A percentile compares a stretch with the other conserved stretches of the same genome.
These are phyloP conservation scores for Torulaspora indica DNA, from an alignment of 805 yeast species.

Conservation along the genomic window DNA sequence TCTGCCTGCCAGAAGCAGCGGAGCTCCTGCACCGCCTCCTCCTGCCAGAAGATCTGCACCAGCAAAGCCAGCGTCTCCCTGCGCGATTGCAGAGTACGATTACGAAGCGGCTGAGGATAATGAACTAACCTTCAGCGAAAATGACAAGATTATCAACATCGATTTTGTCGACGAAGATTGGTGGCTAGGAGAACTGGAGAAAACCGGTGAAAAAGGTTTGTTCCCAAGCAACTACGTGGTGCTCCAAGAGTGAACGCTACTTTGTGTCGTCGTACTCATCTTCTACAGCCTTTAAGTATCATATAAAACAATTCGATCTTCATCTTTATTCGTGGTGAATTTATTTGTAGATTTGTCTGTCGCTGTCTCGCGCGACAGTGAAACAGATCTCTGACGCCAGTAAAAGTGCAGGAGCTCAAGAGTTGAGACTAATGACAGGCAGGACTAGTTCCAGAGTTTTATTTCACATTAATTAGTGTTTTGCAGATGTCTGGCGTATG, in stretches of 20 bases:
- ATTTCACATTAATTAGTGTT: neutral
- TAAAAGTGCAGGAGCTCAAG: neutral
- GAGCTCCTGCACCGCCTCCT: conserved; percentile 31
- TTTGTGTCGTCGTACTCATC: too few species aligned
- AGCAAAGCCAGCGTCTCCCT: conserved; percentile 21
- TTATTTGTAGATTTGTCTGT: neutral
- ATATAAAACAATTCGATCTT: neutral
- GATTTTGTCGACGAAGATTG: conserved; percentile 92
- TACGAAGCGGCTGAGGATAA: conserved; percentile 92
- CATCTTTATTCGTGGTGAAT: neutral
- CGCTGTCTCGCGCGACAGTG: neutral
- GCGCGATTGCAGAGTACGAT: conserved; percentile 80
- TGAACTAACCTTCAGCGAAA: conserved; percentile 80
- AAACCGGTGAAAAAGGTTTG: conserved; percentile 68
- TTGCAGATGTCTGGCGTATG: neutral
- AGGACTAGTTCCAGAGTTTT: too few species aligned
- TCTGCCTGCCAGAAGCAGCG: conserved; percentile 24
- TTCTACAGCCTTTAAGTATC: neutral
- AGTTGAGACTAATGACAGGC: neutral
- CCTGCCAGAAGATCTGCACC: conserved; percentile 26
- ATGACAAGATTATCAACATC: conserved; percentile 73
- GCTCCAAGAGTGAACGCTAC: conserved; percentile 21
- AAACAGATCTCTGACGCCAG: neutral
- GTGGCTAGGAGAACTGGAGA: conserved; percentile 82
- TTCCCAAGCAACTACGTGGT: conserved; percentile 89